Evolutionary conservation across 2,329 filamentous ascomycete species (phyloP).

Genomic region (Trichoderma asperellum): DNA sequence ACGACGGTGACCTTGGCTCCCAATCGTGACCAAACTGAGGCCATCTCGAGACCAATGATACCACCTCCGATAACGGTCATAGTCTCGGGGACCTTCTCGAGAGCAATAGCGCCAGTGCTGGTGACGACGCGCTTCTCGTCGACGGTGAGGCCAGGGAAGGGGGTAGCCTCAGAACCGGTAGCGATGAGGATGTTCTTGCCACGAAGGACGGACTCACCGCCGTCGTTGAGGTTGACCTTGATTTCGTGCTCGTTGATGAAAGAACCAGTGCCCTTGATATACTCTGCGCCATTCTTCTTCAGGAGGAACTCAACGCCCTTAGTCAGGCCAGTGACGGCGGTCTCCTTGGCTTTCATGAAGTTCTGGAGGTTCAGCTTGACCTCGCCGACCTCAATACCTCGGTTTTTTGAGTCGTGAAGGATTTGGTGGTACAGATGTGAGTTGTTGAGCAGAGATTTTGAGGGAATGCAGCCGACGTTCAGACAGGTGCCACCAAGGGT

Average conservation of each 20-base stretch:
- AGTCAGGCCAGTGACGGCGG: slow-evolving; percentile 82
- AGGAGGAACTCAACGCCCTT: slow-evolving; percentile 98
- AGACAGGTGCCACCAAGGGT: slow-evolving; percentile 93
- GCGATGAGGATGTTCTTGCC: slow-evolving; percentile 99
- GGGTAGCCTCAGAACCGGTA: slow-evolving; percentile 92
- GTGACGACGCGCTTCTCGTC: slow-evolving; percentile 98
- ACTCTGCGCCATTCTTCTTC: slow-evolving; percentile 99
- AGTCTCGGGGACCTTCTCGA: slow-evolving; percentile 91
- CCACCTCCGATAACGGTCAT: slow-evolving; percentile 97
- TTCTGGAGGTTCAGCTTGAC: slow-evolving; percentile 93
- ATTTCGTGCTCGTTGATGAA: slow-evolving; percentile 90
- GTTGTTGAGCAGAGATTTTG: slow-evolving; percentile 99
- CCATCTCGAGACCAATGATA: slow-evolving; percentile 99
- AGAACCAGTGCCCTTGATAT: slow-evolving; percentile 88
- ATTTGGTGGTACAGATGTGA: slow-evolving; percentile 98
- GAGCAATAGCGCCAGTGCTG: slow-evolving; percentile 89
- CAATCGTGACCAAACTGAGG: slow-evolving; percentile 92
- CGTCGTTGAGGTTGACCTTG: slow-evolving; percentile 86
- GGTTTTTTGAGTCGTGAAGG: slow-evolving; percentile 93
- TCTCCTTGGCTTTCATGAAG: slow-evolving; percentile 99
- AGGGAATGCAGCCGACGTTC: slow-evolving; percentile 99
- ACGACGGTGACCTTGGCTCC: slow-evolving; percentile 95
- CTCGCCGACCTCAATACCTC: slow-evolving; percentile 95
- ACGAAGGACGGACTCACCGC: slow-evolving; percentile 82
- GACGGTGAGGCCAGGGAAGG: slow-evolving; percentile 92